Evolutionary conservation across 306 rosid genomes (phyloP).

Genomic region (Alnus rubra): DNA sequence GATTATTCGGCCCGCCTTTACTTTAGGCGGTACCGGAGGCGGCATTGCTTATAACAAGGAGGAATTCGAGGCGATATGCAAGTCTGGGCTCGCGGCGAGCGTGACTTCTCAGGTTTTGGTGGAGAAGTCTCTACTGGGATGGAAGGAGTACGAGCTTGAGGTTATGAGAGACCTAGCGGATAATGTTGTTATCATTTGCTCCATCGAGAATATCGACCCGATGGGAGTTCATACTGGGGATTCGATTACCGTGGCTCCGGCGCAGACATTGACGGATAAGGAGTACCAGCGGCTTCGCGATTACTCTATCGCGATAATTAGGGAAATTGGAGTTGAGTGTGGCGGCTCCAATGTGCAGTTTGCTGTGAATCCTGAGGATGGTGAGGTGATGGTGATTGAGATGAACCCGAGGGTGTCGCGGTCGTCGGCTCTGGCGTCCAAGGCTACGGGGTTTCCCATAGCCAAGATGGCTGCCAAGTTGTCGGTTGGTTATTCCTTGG

Average conservation of each 20-base stretch:
- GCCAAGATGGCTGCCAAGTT: conserved; percentile 96
- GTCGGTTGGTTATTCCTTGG: conserved; percentile 88
- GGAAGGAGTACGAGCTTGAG: conserved; percentile 99
- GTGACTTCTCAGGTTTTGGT: conserved; percentile 80
- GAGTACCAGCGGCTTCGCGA: conserved; percentile 91
- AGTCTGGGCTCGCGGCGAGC: conserved; percentile 86
- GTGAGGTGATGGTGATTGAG: conserved; percentile 97
- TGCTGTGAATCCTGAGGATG: conserved; percentile 75
- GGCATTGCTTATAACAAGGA: conserved; percentile 90
- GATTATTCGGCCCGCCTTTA: conserved; percentile 82
- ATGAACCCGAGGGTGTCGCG: conserved; percentile 98
- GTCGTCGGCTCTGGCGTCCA: conserved; percentile 89
- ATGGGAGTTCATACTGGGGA: conserved; percentile 99
- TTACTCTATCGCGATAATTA: conserved; percentile 66
- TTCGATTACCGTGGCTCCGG: conserved; percentile 95
- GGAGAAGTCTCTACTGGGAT: conserved; percentile 90
- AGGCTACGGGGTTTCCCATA: conserved; percentile 96
- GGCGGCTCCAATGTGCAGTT: conserved; percentile 98
- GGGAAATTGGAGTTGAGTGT: conserved; percentile 78
- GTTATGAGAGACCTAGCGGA: conserved; percentile 98
- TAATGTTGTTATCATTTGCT: conserved; percentile 91
- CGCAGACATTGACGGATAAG: conserved; percentile 92
- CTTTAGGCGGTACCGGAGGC: conserved; percentile 92
- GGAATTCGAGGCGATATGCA: conserved; percentile 82
- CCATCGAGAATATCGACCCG: conserved; percentile 96